Percentiles rank a stretch among this genome's conserved stretches.
Conservation (phyloP, 2,329 filamentous ascomycete genomes). For the Pseudocercospora fijiensis region DNA sequence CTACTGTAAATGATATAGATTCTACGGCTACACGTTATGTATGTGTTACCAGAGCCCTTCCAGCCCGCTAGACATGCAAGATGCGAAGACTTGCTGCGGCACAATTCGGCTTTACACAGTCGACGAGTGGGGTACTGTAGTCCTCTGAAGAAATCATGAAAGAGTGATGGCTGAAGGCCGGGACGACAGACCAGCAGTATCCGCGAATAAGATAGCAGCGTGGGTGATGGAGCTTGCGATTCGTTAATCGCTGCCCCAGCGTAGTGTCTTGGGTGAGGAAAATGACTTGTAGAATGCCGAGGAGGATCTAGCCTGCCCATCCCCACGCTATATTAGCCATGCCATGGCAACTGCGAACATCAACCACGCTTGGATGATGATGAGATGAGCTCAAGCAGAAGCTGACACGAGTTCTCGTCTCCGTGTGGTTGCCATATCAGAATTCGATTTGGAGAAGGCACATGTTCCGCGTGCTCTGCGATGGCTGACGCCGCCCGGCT, state of each 20-base stretch:
- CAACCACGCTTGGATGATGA: constrained; percentile 19
- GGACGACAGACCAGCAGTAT: constrained; percentile 14
- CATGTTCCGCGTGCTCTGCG: neutral
- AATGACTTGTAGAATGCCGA: constrained; percentile 20
- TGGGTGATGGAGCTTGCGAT: constrained; percentile 19
- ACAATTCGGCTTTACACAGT: constrained; percentile 15
- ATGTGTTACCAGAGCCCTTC: constrained; percentile 8
- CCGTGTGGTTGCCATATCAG: constrained; percentile 9
- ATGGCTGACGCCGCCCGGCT: constrained; percentile 17
- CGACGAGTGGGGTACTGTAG: constrained; percentile 18
- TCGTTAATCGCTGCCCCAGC: constrained; percentile 19
- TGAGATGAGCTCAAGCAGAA: constrained; percentile 1
- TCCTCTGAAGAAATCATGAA: constrained; percentile 1
- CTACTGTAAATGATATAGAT: constrained; percentile 22
- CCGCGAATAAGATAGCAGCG: constrained; percentile 25
- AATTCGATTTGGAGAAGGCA: neutral
- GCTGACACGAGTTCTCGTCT: constrained; percentile 9
- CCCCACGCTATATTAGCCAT: constrained; percentile 8
- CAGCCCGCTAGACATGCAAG: neutral
- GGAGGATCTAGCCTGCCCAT: constrained; percentile 3
- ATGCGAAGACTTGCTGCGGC: constrained; percentile 3
- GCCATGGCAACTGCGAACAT: constrained; percentile 10
- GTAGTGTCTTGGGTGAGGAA: constrained; percentile 13
- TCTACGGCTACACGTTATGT: neutral
- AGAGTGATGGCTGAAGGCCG: constrained; percentile 12